Evolutionary conservation across 2,329 filamentous ascomycete species (phyloP).

Genomic region (Cercospora citrullina): DNA sequence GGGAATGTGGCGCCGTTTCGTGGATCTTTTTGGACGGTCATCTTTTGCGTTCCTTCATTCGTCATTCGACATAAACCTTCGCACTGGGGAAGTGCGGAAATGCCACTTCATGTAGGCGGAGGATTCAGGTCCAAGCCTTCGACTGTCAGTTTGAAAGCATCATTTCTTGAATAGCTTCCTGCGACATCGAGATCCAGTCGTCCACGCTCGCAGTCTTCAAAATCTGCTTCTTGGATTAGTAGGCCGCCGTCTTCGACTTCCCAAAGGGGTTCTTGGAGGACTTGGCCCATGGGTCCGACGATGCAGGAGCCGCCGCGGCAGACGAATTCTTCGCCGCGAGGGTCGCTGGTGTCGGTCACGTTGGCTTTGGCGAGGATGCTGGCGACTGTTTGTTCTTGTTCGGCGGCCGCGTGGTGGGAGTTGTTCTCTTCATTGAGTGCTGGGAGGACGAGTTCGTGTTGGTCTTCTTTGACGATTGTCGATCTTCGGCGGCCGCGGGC

Average conservation of each 20-base stretch:
- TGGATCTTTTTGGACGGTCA: not conserved
- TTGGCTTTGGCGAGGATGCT: conserved; percentile 2
- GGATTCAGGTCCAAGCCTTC: conserved; percentile 56
- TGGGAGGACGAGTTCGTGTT: conserved; percentile 56
- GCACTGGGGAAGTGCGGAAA: not conserved
- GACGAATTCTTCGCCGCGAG: conserved; percentile 53
- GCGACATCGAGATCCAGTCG: conserved; percentile 80
- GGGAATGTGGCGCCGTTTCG: not conserved
- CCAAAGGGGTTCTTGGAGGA: conserved; percentile 80
- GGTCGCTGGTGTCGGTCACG: conserved; percentile 14
- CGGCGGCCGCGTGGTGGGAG: conserved; percentile 6
- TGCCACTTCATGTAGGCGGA: conserved; percentile 9
- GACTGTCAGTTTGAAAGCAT: conserved; percentile 61
- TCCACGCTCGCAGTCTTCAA: conserved; percentile 83
- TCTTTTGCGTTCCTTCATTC: not conserved
- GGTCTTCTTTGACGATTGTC: conserved; percentile 49
- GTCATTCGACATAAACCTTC: not conserved
- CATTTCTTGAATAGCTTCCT: conserved; percentile 79
- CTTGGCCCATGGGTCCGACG: conserved; percentile 74
- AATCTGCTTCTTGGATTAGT: conserved; percentile 72
- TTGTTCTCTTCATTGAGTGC: conserved; percentile 27
- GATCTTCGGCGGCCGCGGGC: conserved; percentile 40
- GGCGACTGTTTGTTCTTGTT: not conserved
- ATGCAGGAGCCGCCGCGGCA: conserved; percentile 82
- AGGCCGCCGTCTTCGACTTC: conserved; percentile 68